A percentile compares a stretch with the other conserved stretches of the same genome.
phyloP scores from a whole-genome alignment of 2,329 filamentous ascomycete species.

The Intubia oerlemansii region DNA sequence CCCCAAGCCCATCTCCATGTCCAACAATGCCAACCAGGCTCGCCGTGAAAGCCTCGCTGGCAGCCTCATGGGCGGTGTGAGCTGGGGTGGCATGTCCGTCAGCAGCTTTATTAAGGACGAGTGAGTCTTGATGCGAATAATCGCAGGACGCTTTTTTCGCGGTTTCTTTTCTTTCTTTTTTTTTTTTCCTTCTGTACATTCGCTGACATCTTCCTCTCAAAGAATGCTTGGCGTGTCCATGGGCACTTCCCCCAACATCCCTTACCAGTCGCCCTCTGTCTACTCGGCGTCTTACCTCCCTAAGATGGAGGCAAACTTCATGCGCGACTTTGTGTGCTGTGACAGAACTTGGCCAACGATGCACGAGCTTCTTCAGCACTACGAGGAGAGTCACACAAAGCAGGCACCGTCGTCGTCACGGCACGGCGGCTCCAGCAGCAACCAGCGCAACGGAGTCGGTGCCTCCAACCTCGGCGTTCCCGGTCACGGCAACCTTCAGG shows the following conservation, averaged over 20 bases:
- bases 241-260: slow-evolving; percentile 72
- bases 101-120: slow-evolving; percentile 96
- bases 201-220: background rate
- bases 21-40: slow-evolving; percentile 40
- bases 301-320: slow-evolving; percentile 91
- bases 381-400: slow-evolving; percentile 83
- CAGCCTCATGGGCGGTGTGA: slow-evolving; percentile 63
- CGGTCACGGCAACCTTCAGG: slow-evolving; percentile 4
- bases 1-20: slow-evolving; percentile 45
- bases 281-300: slow-evolving; percentile 93
- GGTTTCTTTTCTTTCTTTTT: background rate
- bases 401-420: slow-evolving; percentile 25
- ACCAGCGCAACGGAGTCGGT: slow-evolving; percentile 1
- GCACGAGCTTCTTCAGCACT: slow-evolving; percentile 89
- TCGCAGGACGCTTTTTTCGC: background rate
- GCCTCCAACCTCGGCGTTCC: slow-evolving; percentile 2
- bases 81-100: slow-evolving; percentile 90
- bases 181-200: too few relatives aligned
- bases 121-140: too few relatives aligned
- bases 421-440: slow-evolving; percentile 4
- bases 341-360: slow-evolving; percentile 74
- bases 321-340: slow-evolving; percentile 94
- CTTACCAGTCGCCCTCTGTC: slow-evolving; percentile 74
- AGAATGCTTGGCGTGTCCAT: slow-evolving; percentile 59
- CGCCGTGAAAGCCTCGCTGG: slow-evolving; percentile 41